Evolutionary conservation across 129 eudicot genomes (phyloP), one percentile per base, ranked within the genome.

Genomic region (Rutidosis leptorrhynchoides): DNA sequence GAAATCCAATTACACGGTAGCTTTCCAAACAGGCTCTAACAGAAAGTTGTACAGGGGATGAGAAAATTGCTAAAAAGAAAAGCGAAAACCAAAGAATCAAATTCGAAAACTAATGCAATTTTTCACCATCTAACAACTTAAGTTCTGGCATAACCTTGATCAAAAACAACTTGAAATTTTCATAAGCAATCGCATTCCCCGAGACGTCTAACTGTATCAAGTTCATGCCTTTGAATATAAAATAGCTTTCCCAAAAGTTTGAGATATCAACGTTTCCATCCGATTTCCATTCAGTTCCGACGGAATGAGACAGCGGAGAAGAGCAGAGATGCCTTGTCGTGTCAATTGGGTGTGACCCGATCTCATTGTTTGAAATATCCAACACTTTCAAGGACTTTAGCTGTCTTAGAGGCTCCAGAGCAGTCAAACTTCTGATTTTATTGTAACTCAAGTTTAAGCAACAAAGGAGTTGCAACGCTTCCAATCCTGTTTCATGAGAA

Each of bases 101-200:
- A n/a, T n/a, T n/a, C n/a, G 74, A 15, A 15, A n/a, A 35, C 70
- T 65, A 81, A 52, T 66, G 75, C 66, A 70, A 43, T 70, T 74
- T 75, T 60, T 83, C 84, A 79, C 87, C 89, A 74, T 90, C 85
- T 46, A 87, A 83, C 95, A 87, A 87, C 76, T 80, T 83, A 7
- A 90, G 82, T 35, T 11, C 43, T 5, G 97, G 95, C 79, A 90
- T 45, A 64, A 90, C 42, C 69, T 84, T 87, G 28, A 21, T 19
- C 68, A 90, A 56, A 60, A 84, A 72, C 23, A 54, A 54, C 70
- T 62, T 65, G 26, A 90, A 78, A 59, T 71, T 80, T 62, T 80
- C 85, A 62, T 81, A 74, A 9, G 59, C 79, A 30, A 67, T 72
- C 10, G 79, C 77, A 76, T 90, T 90, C 73, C 97, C 95, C 53